Base-by-base conservation (phyloP, 257 asterid genomes). In the Avicennia marina region DNA sequence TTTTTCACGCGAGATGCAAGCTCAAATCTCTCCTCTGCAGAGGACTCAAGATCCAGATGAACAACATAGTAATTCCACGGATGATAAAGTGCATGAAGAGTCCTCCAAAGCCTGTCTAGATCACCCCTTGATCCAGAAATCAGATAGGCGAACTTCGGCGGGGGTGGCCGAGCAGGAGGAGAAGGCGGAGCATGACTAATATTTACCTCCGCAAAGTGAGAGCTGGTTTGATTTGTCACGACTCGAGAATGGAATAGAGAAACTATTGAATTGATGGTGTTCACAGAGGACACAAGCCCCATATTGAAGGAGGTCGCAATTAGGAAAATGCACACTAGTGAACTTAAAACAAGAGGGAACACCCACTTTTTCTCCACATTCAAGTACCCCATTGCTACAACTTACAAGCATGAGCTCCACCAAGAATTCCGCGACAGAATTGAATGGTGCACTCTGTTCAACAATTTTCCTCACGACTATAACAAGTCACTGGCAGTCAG, bases 281-380 rank as follows among this genome's bases (percentile, higher is more conserved):
- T 70, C 32, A 78, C 43, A 0, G 96, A 83, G 63, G 90, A 87
- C 27, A 78, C 60, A 10, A 78, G 73, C 34, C 81, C 83, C 86
- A 90, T 68, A 33, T 79, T 81, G 80, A 87, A 78, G 61, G 75
- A 82, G 72, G 90, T 80, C 11, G 83, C 94, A 11, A 90, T 53
- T 15, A 90, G 78, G 72, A 90, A 72, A 31, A 82, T 40, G 63
- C 73, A 82, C 20, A 80, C 64, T 48, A 90, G 34, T 8, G 89
- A 79, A 65, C 75, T 77, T 66, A 90, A 44, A 45, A 80, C 87
- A 31, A 90, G 76, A 65, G 95, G 84, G 74, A 90, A 81, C 51
- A 78, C 60, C 96, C 96, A 90, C 63, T 63, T 90, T 74, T 72
- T 90, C 84, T 87, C 96, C 56, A 78, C 39, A 49, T 78, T 70